A percentile compares a stretch with the other conserved stretches of the same genome.
Conservation (phyloP, 352 stramenopile species). For the Pythium pectinolyticum region DNA sequence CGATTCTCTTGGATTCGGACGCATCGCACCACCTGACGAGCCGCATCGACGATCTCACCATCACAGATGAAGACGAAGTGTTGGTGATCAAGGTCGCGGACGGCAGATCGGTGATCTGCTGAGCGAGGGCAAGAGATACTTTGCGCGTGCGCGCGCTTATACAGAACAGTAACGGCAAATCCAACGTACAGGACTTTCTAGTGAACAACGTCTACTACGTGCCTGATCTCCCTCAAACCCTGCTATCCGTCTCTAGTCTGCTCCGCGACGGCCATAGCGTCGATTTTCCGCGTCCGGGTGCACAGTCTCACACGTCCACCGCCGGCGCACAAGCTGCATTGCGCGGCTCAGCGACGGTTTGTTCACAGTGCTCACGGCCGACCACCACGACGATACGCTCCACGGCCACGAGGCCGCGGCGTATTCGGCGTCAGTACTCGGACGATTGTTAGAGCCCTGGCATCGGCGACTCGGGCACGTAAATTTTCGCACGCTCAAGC, state of each 20-base stretch:
- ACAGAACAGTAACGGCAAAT: neutral
- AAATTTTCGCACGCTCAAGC: neutral
- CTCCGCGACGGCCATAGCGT: neutral
- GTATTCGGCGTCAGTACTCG: neutral
- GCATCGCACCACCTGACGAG: constrained; percentile 4
- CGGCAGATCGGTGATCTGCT: constrained; percentile 2
- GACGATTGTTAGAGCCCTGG: neutral
- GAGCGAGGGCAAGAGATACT: neutral
- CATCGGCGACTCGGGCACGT: constrained; percentile 10
- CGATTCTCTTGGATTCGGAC: neutral
- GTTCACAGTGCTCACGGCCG: neutral
- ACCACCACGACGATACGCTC: too few relatives aligned
- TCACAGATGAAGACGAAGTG: constrained; percentile 1
- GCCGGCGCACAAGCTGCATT: constrained; percentile 6
- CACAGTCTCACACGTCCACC: neutral
- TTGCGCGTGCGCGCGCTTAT: constrained; percentile 1
- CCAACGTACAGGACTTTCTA: constrained; percentile 7
- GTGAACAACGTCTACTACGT: constrained; percentile 17
- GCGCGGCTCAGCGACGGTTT: constrained; percentile 4
- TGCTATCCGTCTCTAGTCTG: constrained; percentile 11
- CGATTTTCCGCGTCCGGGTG: neutral
- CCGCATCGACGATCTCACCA: neutral
- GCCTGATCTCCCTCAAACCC: constrained; percentile 1
- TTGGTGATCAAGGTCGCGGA: neutral
- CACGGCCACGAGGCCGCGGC: neutral